phyloP scores from a whole-genome alignment of 306 rosid species.

The Alnus glutinosa region DNA sequence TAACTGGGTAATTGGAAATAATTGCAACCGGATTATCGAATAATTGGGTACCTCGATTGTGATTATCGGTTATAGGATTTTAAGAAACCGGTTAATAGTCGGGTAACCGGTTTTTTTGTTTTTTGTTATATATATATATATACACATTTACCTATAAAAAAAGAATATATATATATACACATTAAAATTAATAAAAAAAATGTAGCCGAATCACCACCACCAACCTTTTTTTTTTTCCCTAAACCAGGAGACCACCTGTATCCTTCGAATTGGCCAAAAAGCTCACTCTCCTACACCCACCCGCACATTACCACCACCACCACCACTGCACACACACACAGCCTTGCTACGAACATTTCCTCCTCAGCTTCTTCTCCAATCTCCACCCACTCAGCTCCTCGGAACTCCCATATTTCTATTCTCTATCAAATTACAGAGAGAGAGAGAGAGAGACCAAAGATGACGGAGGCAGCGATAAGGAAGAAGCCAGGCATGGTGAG shows the following conservation, averaged over 20 bases:
- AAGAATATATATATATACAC: too few relatives aligned
- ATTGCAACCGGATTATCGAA: too few relatives aligned
- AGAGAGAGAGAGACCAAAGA: constrained; percentile 28
- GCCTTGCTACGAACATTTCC: neutral
- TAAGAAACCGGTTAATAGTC: too few relatives aligned
- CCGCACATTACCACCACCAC: neutral
- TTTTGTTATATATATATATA: too few relatives aligned
- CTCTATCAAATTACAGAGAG: neutral
- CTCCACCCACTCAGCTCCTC: neutral
- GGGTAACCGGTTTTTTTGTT: too few relatives aligned
- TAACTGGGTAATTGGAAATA: too few relatives aligned
- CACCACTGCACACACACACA: neutral
- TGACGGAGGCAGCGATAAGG: constrained; percentile 93
- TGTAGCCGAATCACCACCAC: too few relatives aligned
- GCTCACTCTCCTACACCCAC: neutral
- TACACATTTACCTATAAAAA: too few relatives aligned
- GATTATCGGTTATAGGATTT: too few relatives aligned
- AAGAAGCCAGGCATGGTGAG: constrained; percentile 98
- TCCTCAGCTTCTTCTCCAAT: neutral
- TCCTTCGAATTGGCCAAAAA: neutral
- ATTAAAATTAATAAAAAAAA: too few relatives aligned
- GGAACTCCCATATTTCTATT: neutral
- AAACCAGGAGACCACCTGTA: neutral
- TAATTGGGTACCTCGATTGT: too few relatives aligned
- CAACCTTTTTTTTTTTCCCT: too few relatives aligned